Base-by-base conservation (phyloP, 164 flowering plant genomes). In the Dillenia suffruticosa region DNA sequence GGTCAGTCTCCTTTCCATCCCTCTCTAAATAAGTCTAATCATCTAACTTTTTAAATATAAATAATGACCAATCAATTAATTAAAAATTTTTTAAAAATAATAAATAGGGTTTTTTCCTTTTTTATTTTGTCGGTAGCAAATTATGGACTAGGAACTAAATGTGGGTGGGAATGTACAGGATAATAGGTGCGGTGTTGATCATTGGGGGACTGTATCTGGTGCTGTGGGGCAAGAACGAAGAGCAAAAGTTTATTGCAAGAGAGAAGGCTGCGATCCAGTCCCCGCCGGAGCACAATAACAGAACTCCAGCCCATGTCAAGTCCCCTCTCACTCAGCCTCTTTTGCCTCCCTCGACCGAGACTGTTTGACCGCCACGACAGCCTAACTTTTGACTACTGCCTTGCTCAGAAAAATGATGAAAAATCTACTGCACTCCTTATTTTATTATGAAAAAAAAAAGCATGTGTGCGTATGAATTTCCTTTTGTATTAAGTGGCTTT, bases 201-300 rank as follows among this genome's bases (percentile, higher is more conserved):
- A 78, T 94, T 58, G 54, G 72, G 0, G 99, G 99, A 48, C 63
- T 94, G 55, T 94, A 94, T 79, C 72, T 89, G n/a, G 99, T 94
- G n/a, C 79, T 94, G 12, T 94, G 92, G 96, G 99, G 99, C 12
- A 94, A 94, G 68, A 91, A 68, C 58, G 90, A 84, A 69, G 99
- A 94, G 72, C 76, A 57, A 54, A 94, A 83, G 75, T 75, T 84
- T 32, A 32, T 5, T 46, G 67, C 76, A 0, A 59, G 15, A 45
- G 82, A 66, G 46, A 70, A 68, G 74, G 77, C 65, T 17, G 74
- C 63, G 66, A 79, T 74, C 24, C 79, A 62, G 61, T 70, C 87
- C 46, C 15, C 62, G 9, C 61, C 70, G 54, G 89, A 84, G 62
- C 82, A 84, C n/a, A 77, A 62, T 0, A 72, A 26, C 82, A 75